These are phyloP conservation scores for Elsinoe perseae DNA, from an alignment of 2,329 filamentous ascomycete species.

Conservation along the genomic window DNA sequence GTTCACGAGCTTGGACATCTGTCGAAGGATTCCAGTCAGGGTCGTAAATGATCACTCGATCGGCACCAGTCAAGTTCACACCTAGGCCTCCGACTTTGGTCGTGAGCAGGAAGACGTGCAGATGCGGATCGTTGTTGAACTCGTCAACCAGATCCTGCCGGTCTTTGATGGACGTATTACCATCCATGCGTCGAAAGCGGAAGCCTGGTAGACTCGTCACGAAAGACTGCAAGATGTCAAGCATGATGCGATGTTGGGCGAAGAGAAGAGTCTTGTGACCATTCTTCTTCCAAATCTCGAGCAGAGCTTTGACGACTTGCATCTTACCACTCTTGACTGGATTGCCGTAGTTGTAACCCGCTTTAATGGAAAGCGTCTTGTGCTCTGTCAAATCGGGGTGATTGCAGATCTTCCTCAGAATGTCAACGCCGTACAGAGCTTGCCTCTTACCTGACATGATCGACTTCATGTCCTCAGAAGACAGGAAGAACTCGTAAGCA, in stretches of 20 bases:
- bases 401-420: conserved; percentile 92
- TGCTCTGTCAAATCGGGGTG: conserved; percentile 83
- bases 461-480: conserved; percentile 75
- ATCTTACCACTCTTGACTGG: conserved; percentile 84
- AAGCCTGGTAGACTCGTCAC: conserved; percentile 60
- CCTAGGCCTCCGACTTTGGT: conserved; percentile 93
- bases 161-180: conserved; percentile 76
- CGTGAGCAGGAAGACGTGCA: conserved; percentile 87
- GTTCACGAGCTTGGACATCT: conserved; percentile 87
- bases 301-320: conserved; percentile 80
- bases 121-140: conserved; percentile 73
- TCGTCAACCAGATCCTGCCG: conserved; percentile 86
- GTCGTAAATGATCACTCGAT: conserved; percentile 95
- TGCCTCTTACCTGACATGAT: conserved; percentile 70
- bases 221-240: conserved; percentile 85
- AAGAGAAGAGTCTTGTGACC: conserved; percentile 93
- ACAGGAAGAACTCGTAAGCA: conserved; percentile 72
- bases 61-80: conserved; percentile 88
- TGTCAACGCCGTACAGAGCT: conserved; percentile 82
- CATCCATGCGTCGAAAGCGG: conserved; percentile 85
- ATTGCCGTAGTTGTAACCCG: conserved; percentile 68
- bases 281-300: conserved; percentile 83
- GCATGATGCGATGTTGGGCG: conserved; percentile 87
- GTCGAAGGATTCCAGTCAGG: conserved; percentile 99
- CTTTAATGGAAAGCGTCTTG: conserved; percentile 49